phyloP scores from a whole-genome alignment of 1,284 basidiomycete genomes.

The Trametes sp. region DNA sequence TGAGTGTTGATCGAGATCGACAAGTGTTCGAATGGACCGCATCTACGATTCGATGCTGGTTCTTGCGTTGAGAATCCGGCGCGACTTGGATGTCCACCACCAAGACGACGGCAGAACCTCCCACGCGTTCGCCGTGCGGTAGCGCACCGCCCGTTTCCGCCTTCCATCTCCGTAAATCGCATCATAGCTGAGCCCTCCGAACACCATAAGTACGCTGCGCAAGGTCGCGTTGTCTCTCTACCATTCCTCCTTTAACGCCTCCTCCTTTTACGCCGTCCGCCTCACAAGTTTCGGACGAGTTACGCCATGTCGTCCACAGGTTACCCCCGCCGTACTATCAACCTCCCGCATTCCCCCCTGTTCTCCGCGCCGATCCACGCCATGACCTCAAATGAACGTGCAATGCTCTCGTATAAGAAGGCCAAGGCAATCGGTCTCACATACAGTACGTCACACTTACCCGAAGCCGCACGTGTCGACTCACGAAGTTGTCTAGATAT shows the following conservation, averaged over 20 bases:
- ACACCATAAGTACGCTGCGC: background rate
- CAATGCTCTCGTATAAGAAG: constrained; percentile 34
- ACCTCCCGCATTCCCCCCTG: constrained; percentile 25
- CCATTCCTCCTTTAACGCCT: background rate
- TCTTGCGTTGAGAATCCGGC: background rate
- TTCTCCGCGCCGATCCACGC: constrained; percentile 21
- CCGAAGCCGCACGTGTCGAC: background rate
- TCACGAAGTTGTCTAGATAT: constrained; percentile 36
- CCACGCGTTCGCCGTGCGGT: background rate
- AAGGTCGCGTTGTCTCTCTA: background rate
- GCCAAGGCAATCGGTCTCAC: constrained; percentile 34
- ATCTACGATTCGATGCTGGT: background rate
- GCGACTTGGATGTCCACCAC: too few species aligned
- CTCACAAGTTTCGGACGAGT: background rate
- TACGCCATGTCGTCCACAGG: constrained; percentile 23
- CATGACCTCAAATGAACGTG: constrained; percentile 26
- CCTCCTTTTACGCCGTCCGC: background rate
- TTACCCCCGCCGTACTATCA: constrained; percentile 23
- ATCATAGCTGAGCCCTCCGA: background rate
- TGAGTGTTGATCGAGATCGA: background rate
- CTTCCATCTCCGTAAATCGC: background rate
- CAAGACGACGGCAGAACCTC: background rate
- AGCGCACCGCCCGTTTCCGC: background rate
- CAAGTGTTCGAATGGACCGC: background rate
- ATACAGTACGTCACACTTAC: constrained; percentile 28